Conservation (phyloP, 352 stramenopile species). For the Phytophthora hibernalis region DNA sequence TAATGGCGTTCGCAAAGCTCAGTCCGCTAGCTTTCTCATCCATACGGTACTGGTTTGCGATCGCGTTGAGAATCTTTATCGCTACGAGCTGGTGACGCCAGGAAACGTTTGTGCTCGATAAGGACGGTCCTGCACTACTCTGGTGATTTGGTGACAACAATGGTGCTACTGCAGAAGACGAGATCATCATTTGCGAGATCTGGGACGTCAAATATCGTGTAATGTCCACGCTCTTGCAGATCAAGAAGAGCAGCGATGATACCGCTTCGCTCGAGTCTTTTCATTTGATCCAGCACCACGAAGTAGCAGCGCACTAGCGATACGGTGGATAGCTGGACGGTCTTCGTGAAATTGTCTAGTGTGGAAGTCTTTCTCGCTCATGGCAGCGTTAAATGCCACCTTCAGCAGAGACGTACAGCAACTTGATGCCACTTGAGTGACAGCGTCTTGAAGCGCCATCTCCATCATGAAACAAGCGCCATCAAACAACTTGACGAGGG, state of each 20-base stretch:
- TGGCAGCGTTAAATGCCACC: conserved; percentile 60
- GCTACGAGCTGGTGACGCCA: conserved; percentile 79
- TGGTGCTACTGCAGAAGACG: conserved; percentile 7
- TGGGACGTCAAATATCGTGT: conserved; percentile 63
- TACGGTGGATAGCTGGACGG: conserved; percentile 54
- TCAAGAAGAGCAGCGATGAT: conserved; percentile 76
- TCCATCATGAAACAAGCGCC: conserved; percentile 70
- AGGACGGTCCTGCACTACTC: background rate
- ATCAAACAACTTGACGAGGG: conserved; percentile 62
- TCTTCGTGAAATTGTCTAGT: conserved; percentile 59
- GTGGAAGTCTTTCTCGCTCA: conserved; percentile 72
- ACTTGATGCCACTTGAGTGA: conserved; percentile 69
- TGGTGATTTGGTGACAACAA: conserved; percentile 37
- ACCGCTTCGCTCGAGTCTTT: conserved; percentile 81
- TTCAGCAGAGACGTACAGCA: conserved; percentile 72
- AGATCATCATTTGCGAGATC: conserved; percentile 59
- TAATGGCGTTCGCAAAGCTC: conserved; percentile 65
- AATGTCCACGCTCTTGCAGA: conserved; percentile 82
- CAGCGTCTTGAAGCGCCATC: conserved; percentile 60
- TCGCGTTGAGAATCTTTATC: conserved; percentile 83
- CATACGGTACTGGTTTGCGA: conserved; percentile 81
- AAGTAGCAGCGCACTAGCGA: conserved; percentile 52
- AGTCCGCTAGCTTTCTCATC: conserved; percentile 63
- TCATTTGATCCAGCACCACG: conserved; percentile 75
- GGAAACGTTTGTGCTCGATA: conserved; percentile 33